phyloP scores from a whole-genome alignment of 352 stramenopile genomes.

The Phytophthora chlamydospora region DNA sequence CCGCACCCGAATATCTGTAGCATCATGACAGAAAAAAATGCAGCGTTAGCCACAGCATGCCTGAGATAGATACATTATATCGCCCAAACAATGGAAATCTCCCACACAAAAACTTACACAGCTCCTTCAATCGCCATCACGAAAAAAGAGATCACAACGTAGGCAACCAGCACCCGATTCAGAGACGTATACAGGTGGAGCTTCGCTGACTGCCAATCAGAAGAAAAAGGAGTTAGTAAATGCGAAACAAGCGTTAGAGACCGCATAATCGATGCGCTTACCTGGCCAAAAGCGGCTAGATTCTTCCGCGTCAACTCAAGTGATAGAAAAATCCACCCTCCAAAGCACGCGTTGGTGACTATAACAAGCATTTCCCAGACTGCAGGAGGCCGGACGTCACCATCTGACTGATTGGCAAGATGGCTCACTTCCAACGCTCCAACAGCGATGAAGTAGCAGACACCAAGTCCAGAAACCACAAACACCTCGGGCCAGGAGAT shows the following conservation, averaged over 20 bases:
- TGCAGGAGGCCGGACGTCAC: conserved; percentile 59
- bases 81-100: neutral
- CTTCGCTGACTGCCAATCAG: conserved; percentile 59
- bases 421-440: conserved; percentile 82
- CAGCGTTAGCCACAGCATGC: neutral
- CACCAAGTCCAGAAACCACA: conserved; percentile 71
- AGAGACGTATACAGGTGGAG: conserved; percentile 77
- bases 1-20: conserved; percentile 69
- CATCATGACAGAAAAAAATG: neutral
- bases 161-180: conserved; percentile 58
- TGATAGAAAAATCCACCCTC: conserved; percentile 86
- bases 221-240: neutral
- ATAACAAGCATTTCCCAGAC: conserved; percentile 84
- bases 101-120: conserved; percentile 57
- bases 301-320: conserved; percentile 81
- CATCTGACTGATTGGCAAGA: conserved; percentile 78
- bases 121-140: conserved; percentile 79
- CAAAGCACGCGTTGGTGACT: conserved; percentile 83
- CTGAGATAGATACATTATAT: neutral
- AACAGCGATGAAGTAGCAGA: conserved; percentile 86
- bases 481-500: conserved; percentile 80
- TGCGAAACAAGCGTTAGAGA: neutral
- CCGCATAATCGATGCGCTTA: conserved; percentile 10
- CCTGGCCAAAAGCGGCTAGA: conserved; percentile 79
- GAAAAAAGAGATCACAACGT: conserved; percentile 74